Evolutionary conservation across 139 green algal genomes (phyloP).

Genomic region (Tetraselmis striata): DNA sequence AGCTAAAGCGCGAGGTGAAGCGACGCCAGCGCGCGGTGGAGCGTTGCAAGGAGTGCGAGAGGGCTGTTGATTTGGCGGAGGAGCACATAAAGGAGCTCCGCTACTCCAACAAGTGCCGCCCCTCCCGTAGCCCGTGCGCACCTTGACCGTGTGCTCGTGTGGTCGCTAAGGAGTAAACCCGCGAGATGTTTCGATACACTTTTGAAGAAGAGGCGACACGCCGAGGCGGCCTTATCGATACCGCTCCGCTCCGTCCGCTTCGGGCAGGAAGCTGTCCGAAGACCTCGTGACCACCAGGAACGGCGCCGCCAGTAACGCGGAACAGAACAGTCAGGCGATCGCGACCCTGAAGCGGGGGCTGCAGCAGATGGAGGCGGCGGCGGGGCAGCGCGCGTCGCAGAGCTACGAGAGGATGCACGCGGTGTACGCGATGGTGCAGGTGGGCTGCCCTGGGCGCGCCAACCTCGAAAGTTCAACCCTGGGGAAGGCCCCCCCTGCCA

Average conservation of each 20-base stretch:
- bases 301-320: background rate
- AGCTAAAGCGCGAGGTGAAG: constrained; percentile 44
- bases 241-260: too few species aligned
- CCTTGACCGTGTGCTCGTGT: too few species aligned
- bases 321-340: background rate
- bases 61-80: background rate
- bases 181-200: too few species aligned
- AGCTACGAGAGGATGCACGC: background rate
- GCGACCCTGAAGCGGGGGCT: background rate
- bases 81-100: background rate
- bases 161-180: too few species aligned
- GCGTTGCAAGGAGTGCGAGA: background rate
- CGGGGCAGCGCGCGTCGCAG: background rate
- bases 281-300: background rate
- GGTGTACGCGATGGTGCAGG: background rate
- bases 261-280: background rate
- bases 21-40: constrained; percentile 36
- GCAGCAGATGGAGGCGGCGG: background rate
- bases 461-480: too few species aligned
- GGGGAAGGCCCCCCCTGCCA: too few species aligned
- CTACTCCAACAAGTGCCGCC: background rate
- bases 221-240: too few species aligned
- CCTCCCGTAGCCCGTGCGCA: too few species aligned
- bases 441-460: too few species aligned
- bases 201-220: too few species aligned